phyloP scores from a whole-genome alignment of 1,284 basidiomycete genomes.

The Athelia sp. region DNA sequence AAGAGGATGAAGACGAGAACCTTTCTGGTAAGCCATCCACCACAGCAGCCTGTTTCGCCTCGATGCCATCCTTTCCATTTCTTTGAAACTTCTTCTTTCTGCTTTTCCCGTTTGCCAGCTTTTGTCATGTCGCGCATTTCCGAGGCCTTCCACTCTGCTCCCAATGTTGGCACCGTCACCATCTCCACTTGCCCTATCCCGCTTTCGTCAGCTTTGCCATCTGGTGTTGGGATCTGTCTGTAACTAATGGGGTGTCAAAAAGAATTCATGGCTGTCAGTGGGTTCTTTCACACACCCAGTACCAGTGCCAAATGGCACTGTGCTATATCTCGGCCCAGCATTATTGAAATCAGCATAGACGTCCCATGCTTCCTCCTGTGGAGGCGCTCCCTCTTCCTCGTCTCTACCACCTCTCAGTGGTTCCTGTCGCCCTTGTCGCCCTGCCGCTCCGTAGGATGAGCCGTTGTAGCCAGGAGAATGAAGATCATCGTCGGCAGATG shows the following conservation, averaged over 20 bases:
- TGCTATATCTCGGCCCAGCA: conserved; percentile 73
- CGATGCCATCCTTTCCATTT: conserved; percentile 69
- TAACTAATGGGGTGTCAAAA: conserved; percentile 33
- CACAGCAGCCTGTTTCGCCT: conserved; percentile 71
- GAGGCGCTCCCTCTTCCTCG: conserved; percentile 43
- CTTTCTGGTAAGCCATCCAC: conserved; percentile 69
- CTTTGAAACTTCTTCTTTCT: conserved; percentile 47
- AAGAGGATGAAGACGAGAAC: conserved; percentile 68
- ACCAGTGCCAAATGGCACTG: conserved; percentile 37
- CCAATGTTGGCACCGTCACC: conserved; percentile 83
- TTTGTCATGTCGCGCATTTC: conserved; percentile 76
- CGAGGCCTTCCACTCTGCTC: conserved; percentile 78
- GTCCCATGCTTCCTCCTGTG: conserved; percentile 66
- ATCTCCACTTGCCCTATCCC: conserved; percentile 59
- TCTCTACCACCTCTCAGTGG: conserved; percentile 71
- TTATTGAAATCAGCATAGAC: conserved; percentile 93
- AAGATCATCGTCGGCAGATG: conserved; percentile 39
- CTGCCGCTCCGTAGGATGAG: conserved; percentile 57
- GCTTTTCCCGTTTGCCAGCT: conserved; percentile 55
- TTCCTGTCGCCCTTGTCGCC: conserved; percentile 60
- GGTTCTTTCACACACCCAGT: conserved; percentile 9
- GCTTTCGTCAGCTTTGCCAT: conserved; percentile 31
- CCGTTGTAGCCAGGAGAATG: conserved; percentile 64
- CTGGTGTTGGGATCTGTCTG: conserved; percentile 36
- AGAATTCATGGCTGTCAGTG: neutral